phyloP scores from a whole-genome alignment of 352 stramenopile genomes.

The Phytophthora idaei region DNA sequence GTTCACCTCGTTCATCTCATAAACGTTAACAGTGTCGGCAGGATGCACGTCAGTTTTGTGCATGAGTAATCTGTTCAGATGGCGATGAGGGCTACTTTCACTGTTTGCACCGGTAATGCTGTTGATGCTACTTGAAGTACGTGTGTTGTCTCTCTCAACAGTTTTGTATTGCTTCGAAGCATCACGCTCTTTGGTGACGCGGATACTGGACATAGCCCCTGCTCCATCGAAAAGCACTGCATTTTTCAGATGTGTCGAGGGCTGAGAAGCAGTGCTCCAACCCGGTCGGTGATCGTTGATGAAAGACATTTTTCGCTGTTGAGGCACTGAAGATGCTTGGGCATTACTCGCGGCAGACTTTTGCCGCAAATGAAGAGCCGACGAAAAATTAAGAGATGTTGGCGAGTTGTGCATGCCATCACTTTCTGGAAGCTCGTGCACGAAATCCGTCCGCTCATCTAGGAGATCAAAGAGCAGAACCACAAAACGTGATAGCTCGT shows the following conservation, averaged over 20 bases:
- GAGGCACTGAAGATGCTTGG: not conserved
- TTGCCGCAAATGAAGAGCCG: conserved; percentile 12
- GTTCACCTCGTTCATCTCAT: conserved; percentile 52
- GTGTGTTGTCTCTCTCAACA: conserved; percentile 3
- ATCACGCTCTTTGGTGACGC: conserved; percentile 36
- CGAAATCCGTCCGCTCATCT: conserved; percentile 52
- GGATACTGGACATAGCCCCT: conserved; percentile 37
- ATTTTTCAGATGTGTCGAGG: conserved; percentile 34
- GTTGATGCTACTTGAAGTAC: conserved; percentile 8
- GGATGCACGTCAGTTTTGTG: conserved; percentile 16
- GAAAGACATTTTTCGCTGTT: conserved; percentile 19
- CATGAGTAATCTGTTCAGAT: conserved; percentile 24
- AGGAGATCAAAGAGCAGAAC: conserved; percentile 38
- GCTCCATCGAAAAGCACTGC: conserved; percentile 44
- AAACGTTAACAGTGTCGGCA: conserved; percentile 16
- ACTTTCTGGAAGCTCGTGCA: conserved; percentile 18
- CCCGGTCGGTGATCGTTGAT: conserved; percentile 17
- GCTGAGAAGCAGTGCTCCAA: conserved; percentile 17
- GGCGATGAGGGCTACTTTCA: conserved; percentile 22
- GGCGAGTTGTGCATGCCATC: conserved; percentile 5
- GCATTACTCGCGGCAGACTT: conserved; percentile 2
- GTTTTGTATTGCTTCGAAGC: conserved; percentile 28
- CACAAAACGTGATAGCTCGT: conserved; percentile 43
- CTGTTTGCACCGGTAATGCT: not conserved
- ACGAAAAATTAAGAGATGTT: conserved; percentile 10